These are phyloP conservation scores for Corylus heterophylla DNA, from an alignment of 306 rosid species.

Conservation along the genomic window DNA sequence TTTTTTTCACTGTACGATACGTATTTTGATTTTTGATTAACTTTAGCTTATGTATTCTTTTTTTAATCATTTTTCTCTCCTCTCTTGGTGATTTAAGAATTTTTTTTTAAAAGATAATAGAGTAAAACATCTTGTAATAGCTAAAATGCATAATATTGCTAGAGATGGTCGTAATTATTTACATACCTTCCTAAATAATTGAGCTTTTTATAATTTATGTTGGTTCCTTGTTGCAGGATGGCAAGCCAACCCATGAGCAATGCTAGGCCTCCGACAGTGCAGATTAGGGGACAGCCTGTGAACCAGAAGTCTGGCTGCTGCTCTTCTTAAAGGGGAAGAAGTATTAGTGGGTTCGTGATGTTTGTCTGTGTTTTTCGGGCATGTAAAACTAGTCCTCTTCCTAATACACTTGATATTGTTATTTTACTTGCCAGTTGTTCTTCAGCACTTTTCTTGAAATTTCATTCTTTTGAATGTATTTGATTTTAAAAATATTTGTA, in stretches of 20 bases:
- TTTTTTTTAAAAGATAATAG: no score
- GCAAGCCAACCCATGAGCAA: constrained; percentile 96
- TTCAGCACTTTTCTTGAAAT: constrained; percentile 60
- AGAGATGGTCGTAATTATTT: not conserved
- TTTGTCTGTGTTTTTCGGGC: constrained; percentile 44
- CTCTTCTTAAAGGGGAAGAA: constrained; percentile 65
- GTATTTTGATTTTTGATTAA: no score
- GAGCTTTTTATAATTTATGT: not conserved
- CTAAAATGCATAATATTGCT: no score
- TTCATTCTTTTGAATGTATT: constrained; percentile 90
- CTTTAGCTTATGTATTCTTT: no score
- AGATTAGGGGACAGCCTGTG: constrained; percentile 97
- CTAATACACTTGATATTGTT: constrained; percentile 48
- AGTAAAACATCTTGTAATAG: no score
- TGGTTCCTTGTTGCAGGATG: constrained; percentile 61
- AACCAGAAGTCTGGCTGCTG: constrained; percentile 98
- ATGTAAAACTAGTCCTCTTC: constrained; percentile 58
- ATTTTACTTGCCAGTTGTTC: constrained; percentile 37
- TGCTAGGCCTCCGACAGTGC: constrained; percentile 93
- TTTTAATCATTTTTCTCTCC: no score
- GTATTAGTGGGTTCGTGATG: constrained; percentile 38
- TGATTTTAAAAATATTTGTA: constrained; percentile 68
- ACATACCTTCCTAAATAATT: constrained; percentile 6
- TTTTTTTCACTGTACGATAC: no score
- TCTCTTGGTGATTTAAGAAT: no score